Evolutionary conservation across 2,329 filamentous ascomycete genomes (phyloP).

Genomic region (Aspergillus luchuensis): DNA sequence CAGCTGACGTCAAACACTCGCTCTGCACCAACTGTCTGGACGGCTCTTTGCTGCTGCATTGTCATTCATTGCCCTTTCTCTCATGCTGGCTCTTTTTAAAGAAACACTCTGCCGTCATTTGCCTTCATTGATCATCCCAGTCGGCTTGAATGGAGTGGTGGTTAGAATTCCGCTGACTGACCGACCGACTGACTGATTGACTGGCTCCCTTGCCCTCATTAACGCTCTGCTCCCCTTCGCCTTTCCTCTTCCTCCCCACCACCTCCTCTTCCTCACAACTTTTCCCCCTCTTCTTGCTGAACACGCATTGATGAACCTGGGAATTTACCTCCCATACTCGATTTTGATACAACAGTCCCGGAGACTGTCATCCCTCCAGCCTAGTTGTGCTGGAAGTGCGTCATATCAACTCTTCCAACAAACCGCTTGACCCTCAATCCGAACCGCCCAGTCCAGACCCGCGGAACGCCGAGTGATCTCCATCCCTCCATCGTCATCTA

Average conservation of each 20-base stretch:
- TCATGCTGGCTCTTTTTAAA: not conserved
- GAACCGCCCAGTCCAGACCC: slow-evolving; percentile 1
- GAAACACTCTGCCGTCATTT: too few species aligned
- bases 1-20: slow-evolving; percentile 4
- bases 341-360: not conserved
- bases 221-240: not conserved
- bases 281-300: not conserved
- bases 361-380: not conserved
- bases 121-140: not conserved
- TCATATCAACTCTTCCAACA: not conserved
- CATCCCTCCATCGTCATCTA: not conserved
- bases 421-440: not conserved
- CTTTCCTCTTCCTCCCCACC: not conserved
- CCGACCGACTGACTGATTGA: not conserved
- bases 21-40: not conserved
- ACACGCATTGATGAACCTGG: not conserved
- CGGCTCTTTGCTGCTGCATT: not conserved
- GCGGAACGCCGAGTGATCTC: not conserved
- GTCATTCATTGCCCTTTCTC: not conserved
- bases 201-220: not conserved
- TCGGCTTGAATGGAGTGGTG: too few species aligned
- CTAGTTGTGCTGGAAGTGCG: not conserved
- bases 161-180: not conserved
- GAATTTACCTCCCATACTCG: not conserved
- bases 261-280: not conserved